Percentiles rank a stretch among this genome's conserved stretches.
These are phyloP conservation scores for Microglena sp. DNA, from an alignment of 139 green algal genomes.

Conservation along the genomic window DNA sequence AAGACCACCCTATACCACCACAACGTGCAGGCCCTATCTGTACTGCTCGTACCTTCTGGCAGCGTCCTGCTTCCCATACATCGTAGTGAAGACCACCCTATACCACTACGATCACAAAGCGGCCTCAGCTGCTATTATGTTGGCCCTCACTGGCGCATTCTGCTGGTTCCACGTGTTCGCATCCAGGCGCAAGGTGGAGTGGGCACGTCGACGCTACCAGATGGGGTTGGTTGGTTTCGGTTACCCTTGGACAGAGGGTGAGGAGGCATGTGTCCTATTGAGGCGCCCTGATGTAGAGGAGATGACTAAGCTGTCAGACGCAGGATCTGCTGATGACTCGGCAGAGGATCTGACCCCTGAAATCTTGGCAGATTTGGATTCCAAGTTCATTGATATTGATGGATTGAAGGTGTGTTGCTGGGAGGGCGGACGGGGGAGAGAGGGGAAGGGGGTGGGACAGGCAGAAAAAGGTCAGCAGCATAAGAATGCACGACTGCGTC, in stretches of 20 bases:
- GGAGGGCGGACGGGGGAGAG: not conserved
- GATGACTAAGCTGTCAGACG: not conserved
- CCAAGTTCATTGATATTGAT: slow-evolving; percentile 36
- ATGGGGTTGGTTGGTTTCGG: slow-evolving; percentile 50
- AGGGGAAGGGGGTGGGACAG: not conserved
- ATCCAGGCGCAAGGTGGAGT: slow-evolving; percentile 34
- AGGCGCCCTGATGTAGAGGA: slow-evolving; percentile 8
- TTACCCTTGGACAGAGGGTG: slow-evolving; percentile 47
- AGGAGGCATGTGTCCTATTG: slow-evolving; percentile 16
- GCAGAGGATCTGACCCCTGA: slow-evolving; percentile 35
- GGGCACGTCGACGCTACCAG: slow-evolving; percentile 42
- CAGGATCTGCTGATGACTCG: not conserved
- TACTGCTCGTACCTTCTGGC: slow-evolving; percentile 37
- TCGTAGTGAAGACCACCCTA: slow-evolving; percentile 32
- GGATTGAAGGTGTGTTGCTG: slow-evolving; percentile 32
- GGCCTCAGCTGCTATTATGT: slow-evolving; percentile 18
- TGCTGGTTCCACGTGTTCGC: slow-evolving; percentile 40
- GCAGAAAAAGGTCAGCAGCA: slow-evolving; percentile 14
- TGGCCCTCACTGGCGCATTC: slow-evolving; percentile 35
- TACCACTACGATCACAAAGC: slow-evolving; percentile 19
- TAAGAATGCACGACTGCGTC: not conserved
- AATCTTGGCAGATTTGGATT: slow-evolving; percentile 40
- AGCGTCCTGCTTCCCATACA: slow-evolving; percentile 26
- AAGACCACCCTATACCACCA: not conserved
- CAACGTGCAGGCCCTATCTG: slow-evolving; percentile 40